Conservation (phyloP, 495 filamentous ascomycete species). For the Ramalina intermedia region DNA sequence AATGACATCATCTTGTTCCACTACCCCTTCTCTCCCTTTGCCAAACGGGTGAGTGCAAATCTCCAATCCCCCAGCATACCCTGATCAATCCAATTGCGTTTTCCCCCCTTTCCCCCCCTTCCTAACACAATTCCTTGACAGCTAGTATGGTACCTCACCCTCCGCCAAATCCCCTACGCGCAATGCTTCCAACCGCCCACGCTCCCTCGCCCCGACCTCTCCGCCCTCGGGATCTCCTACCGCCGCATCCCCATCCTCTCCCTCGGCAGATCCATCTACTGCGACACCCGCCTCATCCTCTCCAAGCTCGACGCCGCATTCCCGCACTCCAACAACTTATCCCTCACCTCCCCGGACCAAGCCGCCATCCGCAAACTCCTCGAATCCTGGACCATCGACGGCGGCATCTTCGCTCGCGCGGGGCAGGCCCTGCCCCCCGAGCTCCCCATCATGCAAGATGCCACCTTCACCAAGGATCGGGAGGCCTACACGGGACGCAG, state of each 20-base stretch:
- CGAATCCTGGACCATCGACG: conserved; percentile 28
- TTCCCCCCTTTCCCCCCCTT: background rate
- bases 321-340: conserved; percentile 16
- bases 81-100: background rate
- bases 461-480: conserved; percentile 38
- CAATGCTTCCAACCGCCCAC: conserved; percentile 47
- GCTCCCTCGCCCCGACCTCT: conserved; percentile 44
- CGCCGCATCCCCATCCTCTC: conserved; percentile 50
- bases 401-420: conserved; percentile 32
- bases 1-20: conserved; percentile 39
- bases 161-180: conserved; percentile 40
- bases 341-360: conserved; percentile 9
- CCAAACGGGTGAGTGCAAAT: conserved; percentile 20
- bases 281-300: conserved; percentile 47
- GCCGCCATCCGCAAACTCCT: conserved; percentile 24
- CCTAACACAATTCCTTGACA: background rate
- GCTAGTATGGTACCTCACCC: conserved; percentile 43
- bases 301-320: conserved; percentile 37
- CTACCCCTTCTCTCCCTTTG: conserved; percentile 44
- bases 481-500: conserved; percentile 25
- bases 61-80: background rate
- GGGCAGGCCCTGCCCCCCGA: conserved; percentile 31
- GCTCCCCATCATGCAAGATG: conserved; percentile 33
- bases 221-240: conserved; percentile 40
- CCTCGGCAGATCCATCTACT: conserved; percentile 40